A percentile compares a stretch with the other conserved stretches of the same genome.
Conservation (phyloP, 2,329 filamentous ascomycete genomes). For the Plectosphaerella plurivora region DNA sequence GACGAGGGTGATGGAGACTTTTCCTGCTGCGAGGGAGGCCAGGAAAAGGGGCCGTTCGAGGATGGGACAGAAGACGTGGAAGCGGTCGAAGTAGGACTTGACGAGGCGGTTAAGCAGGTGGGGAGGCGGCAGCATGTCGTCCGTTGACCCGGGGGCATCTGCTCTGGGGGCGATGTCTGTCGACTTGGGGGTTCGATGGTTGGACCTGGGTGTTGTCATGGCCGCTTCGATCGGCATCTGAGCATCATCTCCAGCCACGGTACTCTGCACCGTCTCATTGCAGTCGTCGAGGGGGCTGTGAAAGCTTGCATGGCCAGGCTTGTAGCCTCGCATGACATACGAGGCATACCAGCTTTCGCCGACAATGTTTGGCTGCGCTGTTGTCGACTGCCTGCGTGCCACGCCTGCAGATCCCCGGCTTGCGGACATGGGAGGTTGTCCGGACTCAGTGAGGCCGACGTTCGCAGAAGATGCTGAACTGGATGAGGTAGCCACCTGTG, state of each 20-base stretch:
- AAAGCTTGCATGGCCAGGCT: neutral
- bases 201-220: too few species aligned
- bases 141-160: too few species aligned
- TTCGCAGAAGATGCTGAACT: too few species aligned
- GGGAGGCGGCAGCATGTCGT: neutral
- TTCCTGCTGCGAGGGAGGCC: neutral
- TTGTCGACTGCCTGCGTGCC: neutral
- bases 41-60: neutral
- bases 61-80: conserved; percentile 1
- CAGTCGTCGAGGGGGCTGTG: neutral
- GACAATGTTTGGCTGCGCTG: neutral
- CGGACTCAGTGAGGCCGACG: too few species aligned
- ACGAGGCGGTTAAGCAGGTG: neutral
- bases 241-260: neutral
- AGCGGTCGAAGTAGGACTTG: neutral
- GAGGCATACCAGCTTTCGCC: conserved; percentile 2
- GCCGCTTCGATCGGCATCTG: too few species aligned
- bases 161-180: too few species aligned
- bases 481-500: too few species aligned
- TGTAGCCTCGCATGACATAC: neutral
- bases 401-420: too few species aligned
- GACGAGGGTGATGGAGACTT: neutral
- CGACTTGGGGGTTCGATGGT: too few species aligned
- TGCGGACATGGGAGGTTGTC: too few species aligned
- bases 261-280: neutral